Base-by-base conservation (phyloP, 306 rosid genomes). In the Casuarina equisetifolia region DNA sequence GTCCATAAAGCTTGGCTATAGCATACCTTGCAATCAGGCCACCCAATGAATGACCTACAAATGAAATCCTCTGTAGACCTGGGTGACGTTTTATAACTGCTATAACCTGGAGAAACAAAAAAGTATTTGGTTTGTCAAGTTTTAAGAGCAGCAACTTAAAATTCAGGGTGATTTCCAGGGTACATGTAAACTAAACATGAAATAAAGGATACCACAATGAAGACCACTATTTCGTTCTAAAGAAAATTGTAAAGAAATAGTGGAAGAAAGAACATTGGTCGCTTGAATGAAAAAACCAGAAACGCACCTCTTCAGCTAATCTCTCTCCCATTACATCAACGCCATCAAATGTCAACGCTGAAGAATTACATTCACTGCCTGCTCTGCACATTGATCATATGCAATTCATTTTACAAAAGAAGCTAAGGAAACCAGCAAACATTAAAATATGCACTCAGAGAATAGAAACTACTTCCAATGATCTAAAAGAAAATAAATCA, bases 261-360 rank as follows among this genome's bases (percentile, higher is more conserved):
- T 15, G 25, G 19, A 39, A 39, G 70, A 70, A 51, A 12, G 25
- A 74, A 84, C 49, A 25, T 70, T 16, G 76, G 3, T 5, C 50
- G 12, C 38, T 43, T 45, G 76, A 81, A 55, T 45, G 51, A 32
- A 15, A 43, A 52, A 61, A 64, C 20, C 52, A 54, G 49, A 25
- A 53, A 51, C 82, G 8, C 50, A 90, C 98, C 97, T 94, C 98
- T 64, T 88, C 85, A 20, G 93, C 95, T 81, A 92, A 74, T 85
- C 98, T 89, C 51, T 89, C 85, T 84, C 97, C 98, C 86, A 89
- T 89, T 73, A 90, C 89, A 78, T 94, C 98, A 80, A 94, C 86
- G 16, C 98, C 98, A 46, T 91, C 95, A 66, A 92, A 86, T 39
- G 98, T 94, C 88, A 87, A 75, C 82, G 9, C 88, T 19, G 95